Base-by-base conservation (phyloP, 78 protist genomes). In the Dictyostelium citrinum region DNA sequence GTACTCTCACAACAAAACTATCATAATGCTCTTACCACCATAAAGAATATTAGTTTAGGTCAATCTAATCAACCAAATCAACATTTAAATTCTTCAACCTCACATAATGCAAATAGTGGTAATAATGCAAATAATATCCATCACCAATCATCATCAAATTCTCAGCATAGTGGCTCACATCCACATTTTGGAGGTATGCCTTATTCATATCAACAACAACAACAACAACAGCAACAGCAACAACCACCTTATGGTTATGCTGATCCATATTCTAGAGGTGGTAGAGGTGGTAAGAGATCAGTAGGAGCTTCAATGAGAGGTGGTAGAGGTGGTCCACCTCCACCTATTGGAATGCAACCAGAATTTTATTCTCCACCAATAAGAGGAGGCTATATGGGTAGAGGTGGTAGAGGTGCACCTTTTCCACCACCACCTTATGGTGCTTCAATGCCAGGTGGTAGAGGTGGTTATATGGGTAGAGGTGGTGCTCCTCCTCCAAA, bases 201-300 rank as follows among this genome's bases (percentile, higher is more conserved):
- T 49, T 49, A 49, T 49, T n/a, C 60, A 49, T 49, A 64, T 64
- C 72, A 64, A 64, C 72, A 0, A 27, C 72, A 24, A 2, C 72
- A 5, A 64, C 70, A 61, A 22, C 70, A 61, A 12, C 77, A 70
- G 2, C 43, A 39, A 39, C 43, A 39, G 33, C 77, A 70, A 7
- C 78, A 33, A 31, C 78, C 37, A 71, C 37, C 27, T 1, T 31
- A 71, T 33, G 27, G 60, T 49, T 49, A 16, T 49, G 60, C 3
- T 45, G 45, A 77, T 20, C 64, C 64, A 39, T 33, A 20, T 24
- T 74, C 81, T 9, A 39, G 90, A 49, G 90, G 90, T 68, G 79
- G 90, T n/a, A 39, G 90, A 71, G 71, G 90, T 49, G 90, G 90
- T 24, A 55, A 76, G 60, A 49, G 60, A 85, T 58, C 60, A 17